Evolutionary conservation across 2,329 filamentous ascomycete species (phyloP).

Genomic region (Fusarium dlaminii): DNA sequence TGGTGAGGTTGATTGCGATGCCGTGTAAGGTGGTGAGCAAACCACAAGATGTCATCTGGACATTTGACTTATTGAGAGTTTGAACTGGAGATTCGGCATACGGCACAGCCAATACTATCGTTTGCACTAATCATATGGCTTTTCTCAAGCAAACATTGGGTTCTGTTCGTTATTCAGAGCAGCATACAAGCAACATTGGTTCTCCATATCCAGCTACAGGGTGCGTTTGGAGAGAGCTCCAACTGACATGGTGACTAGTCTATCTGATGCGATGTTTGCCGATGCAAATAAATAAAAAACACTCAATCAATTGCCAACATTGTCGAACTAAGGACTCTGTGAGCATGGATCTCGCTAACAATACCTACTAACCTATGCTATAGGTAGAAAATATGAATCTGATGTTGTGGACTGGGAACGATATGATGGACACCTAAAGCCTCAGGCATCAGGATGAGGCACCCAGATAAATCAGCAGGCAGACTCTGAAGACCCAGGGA

Average conservation of each 20-base stretch:
- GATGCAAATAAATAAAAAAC: background rate
- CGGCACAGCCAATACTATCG: background rate
- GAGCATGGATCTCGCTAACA: background rate
- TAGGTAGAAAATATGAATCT: background rate
- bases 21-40: background rate
- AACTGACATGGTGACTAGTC: background rate
- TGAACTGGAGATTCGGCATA: background rate
- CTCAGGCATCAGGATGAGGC: slow-evolving; percentile 18
- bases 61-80: background rate
- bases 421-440: slow-evolving; percentile 7
- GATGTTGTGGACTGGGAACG: background rate
- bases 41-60: background rate
- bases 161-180: background rate
- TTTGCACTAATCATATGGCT: background rate
- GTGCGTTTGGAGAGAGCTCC: too few relatives aligned
- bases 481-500: background rate
- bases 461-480: slow-evolving; percentile 12
- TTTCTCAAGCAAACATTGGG: too few relatives aligned
- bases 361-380: background rate
- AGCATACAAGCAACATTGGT: background rate
- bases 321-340: background rate
- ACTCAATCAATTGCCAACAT: background rate
- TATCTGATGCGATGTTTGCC: background rate
- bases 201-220: background rate
- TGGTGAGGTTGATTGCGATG: slow-evolving; percentile 1